Base-by-base conservation (phyloP, 345 rosid species). In the Pistacia vera region DNA sequence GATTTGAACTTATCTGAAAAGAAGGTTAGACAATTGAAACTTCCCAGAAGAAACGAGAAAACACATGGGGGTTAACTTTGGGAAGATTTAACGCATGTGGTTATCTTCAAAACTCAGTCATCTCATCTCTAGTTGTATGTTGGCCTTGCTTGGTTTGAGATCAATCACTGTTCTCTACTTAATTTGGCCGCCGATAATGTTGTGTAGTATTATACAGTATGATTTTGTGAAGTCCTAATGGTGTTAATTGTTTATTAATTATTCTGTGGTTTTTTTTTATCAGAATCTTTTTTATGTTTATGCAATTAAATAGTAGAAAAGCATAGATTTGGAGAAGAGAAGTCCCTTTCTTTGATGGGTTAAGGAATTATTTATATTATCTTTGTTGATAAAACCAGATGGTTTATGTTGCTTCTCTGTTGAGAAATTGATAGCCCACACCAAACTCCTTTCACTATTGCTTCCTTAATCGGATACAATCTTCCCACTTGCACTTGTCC, bases 381-480 rank as follows among this genome's bases (percentile, higher is more conserved):
- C 66, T 78, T 4, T 52, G 70, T 74, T 44, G 56, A 54, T 78
- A 55, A n/a, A 22, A 46, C 38, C 86, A 84, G 88, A 87, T 87
- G 81, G 77, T 83, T 83, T 86, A 63, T 82, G 91, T 86, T 87
- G 88, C 83, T 84, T 87, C 79, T 65, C 70, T 66, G 78, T 13
- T 66, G 75, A 51, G 73, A 65, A n/a, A 74, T 76, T 78, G 78
- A 79, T 82, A 66, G 41, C 75, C 41, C 41, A 38, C 41, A 38
- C 6, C 41, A 75, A 63, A 77, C 33, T 80, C 91, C 85, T 71
- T 72, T 82, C 76, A 49, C 46, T 66, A 25, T 77, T 78, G 83
- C 82, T 83, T 82, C 85, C 88, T 85, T 77, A 67, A 48, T 66
- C 70, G 49, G 62, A 73, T 54, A 78, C 89, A 82, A 20, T 69